Evolutionary conservation across 2,329 filamentous ascomycete genomes (phyloP), one percentile per base, ranked within the genome.

Genomic region (Chlorencoelia australis): DNA sequence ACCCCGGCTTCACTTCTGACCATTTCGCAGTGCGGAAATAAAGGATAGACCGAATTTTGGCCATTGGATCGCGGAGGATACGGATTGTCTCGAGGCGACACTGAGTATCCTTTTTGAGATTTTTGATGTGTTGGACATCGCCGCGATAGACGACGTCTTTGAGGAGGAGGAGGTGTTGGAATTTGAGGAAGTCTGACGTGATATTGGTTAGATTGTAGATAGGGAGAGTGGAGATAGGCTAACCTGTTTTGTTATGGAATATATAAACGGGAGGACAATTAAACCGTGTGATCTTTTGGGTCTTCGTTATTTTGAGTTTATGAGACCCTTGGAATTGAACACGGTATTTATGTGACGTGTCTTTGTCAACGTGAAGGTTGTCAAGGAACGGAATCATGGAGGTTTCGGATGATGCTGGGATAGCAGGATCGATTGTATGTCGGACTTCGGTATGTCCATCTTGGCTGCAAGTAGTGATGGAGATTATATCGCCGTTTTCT

Each of bases 331-430:
- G 30, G 18, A 49, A 49, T 33, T 47, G 41, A 3, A 47, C 30
- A 6, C 48, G 43, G 14, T 41, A 39, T 28, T 37, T 43, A 16
- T 46, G 44, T 1, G 20, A 24, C 8, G 42, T 42, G 13, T 45
- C 43, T 18, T 35, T 39, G 16, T 38, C 31, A 10, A 44, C 31
- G 22, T 49, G 48, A 7, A 24, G 21, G 19, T 49, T 46, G 20
- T 50, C 46, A 5, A 48, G 39, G 30, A 44, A 49, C 14, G 48
- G 48, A 24, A 42, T 49, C 48, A 50, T 49, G 8, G 44, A 45
- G 4, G 39, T 47, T 26, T 47, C 43, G 3, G 33, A 40, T 3
- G 26, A 8, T 4, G 37, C 19, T 4, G 33, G 28, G 13, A 29
- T 37, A 11, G 25, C 39, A 7, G 22, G 13, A 30, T 50, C 43